Conservation (phyloP, 306 rosid species). For the Psophocarpus tetragonolobus region DNA sequence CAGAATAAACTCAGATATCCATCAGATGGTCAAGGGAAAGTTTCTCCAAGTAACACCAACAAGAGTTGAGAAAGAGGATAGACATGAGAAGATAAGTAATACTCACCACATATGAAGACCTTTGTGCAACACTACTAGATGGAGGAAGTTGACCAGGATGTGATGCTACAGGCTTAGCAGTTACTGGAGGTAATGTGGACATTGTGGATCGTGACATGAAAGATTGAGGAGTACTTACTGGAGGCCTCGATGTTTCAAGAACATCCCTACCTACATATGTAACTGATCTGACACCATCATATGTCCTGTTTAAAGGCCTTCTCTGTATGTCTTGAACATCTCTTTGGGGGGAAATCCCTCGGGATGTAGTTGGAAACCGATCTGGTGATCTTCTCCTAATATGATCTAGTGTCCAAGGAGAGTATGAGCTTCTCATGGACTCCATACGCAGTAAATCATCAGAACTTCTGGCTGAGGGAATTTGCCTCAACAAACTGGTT, state of each 20-base stretch:
- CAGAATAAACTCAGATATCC: constrained; percentile 20
- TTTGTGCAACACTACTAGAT: constrained; percentile 48
- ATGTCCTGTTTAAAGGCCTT: constrained; percentile 61
- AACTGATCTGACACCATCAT: constrained; percentile 57
- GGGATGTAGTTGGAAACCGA: constrained; percentile 42
- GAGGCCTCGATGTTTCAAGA: constrained; percentile 61
- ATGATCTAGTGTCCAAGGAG: constrained; percentile 79
- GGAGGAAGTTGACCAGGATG: constrained; percentile 67
- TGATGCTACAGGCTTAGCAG: constrained; percentile 61
- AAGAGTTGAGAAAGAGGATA: background rate
- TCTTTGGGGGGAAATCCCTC: constrained; percentile 49
- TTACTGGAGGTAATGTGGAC: constrained; percentile 60
- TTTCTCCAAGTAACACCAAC: constrained; percentile 25
- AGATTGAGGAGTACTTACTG: constrained; percentile 45
- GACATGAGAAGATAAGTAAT: constrained; percentile 31
- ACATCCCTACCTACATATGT: constrained; percentile 59
- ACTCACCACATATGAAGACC: constrained; percentile 62
- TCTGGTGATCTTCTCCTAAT: constrained; percentile 60
- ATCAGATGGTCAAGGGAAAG: constrained; percentile 14
- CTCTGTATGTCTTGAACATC: constrained; percentile 55
- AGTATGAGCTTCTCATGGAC: constrained; percentile 66
- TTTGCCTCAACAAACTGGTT: constrained; percentile 42
- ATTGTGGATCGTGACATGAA: constrained; percentile 50
- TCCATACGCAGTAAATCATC: constrained; percentile 67
- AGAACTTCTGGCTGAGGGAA: constrained; percentile 61